Base-by-base conservation (phyloP, 257 asterid genomes). In the Lycium ferocissimum region DNA sequence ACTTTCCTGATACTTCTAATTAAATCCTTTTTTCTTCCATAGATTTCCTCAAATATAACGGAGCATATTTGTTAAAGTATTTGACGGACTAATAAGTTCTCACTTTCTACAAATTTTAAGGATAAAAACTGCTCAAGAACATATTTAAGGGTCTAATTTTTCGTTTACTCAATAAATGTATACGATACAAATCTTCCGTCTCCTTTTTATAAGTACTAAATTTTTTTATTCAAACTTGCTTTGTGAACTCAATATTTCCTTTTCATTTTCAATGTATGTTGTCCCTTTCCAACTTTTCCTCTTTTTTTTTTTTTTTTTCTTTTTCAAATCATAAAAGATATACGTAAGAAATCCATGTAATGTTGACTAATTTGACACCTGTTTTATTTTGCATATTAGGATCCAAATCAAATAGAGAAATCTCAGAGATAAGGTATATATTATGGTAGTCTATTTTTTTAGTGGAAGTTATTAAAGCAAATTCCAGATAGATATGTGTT, bases 391-490 rank as follows among this genome's bases (percentile, higher is more conserved):
- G 76, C 37, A 57, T 58, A 76, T 26, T 76, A 51, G 63, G 63
- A 26, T 51, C 47, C 63, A 22, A 76, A 51, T 76, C 15, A 51
- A 51, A 76, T 40, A 5, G 40, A 80, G 40, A 58, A 80, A 80
- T 72, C 71, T 58, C 38, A 80, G 1, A 58, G 71, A 80, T 17
- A 80, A 80, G 82, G 54, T 51, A 17, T 15, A 56, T 8, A 43
- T 57, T 57, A 9, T 80, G 72, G 58, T 62, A 2, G 61, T 57
- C 81, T 73, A 62, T 13, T 61, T 26, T 22, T 76, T 57, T 43
- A 81, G 84, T 81, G 84, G 84, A 81, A 66, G 47, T 47, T 76
- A 13, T 76, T 76, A 3, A 81, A 45, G 84, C 84, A 81, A 79
- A 81, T 40, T 81, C 76, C 84, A 81, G 84, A 81, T 45, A 81